Conservation (phyloP, 257 asterid species). For the Hygrophila difformis region DNA sequence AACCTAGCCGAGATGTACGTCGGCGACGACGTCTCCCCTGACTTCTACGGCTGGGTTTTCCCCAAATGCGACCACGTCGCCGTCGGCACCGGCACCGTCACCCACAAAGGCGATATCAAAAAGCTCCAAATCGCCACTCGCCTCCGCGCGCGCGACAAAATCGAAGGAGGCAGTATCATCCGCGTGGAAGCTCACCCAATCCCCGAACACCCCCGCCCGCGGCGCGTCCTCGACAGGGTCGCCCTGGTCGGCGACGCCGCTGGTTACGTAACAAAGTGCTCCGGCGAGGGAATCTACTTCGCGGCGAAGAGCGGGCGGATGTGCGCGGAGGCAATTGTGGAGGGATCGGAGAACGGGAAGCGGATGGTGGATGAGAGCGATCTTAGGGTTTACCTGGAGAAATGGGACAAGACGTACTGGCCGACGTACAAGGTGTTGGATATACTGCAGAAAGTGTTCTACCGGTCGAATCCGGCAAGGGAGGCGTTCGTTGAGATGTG, state of each 20-base stretch:
- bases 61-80: constrained; percentile 97
- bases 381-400: constrained; percentile 65
- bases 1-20: too few species aligned
- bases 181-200: constrained; percentile 92
- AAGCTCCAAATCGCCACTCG: constrained; percentile 70
- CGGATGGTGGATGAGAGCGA: constrained; percentile 78
- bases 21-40: too few species aligned
- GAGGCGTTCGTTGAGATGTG: too few species aligned
- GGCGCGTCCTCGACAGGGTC: constrained; percentile 53
- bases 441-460: too few species aligned
- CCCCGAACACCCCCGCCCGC: constrained; percentile 85
- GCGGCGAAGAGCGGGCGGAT: constrained; percentile 90
- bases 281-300: constrained; percentile 87
- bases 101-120: constrained; percentile 83
- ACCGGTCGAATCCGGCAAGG: too few species aligned
- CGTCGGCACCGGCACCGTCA: constrained; percentile 90
- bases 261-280: constrained; percentile 82
- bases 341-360: constrained; percentile 76
- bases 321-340: constrained; percentile 92
- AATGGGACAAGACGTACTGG: too few species aligned
- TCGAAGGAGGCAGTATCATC: constrained; percentile 63
- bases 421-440: too few species aligned
- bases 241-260: constrained; percentile 91
- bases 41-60: too few species aligned
- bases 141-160: constrained; percentile 72